Evolutionary conservation across 345 rosid species (phyloP).

Genomic region (Salix exigua): DNA sequence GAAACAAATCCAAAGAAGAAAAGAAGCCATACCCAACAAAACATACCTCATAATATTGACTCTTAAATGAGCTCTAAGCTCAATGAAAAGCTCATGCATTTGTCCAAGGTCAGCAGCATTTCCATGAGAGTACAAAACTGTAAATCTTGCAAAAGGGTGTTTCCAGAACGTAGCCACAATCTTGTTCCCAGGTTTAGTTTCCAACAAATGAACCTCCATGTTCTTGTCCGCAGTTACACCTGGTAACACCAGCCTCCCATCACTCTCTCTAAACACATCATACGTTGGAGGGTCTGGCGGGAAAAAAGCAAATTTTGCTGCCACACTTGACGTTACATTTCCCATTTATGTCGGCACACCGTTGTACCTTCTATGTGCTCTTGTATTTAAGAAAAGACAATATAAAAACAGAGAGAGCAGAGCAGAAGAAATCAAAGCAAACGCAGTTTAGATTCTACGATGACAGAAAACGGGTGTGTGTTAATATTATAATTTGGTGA

Average conservation of each 20-base stretch:
- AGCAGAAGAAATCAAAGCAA: background rate
- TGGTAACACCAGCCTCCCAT: constrained; percentile 56
- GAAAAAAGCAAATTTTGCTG: constrained; percentile 94
- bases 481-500: background rate
- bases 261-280: constrained; percentile 51
- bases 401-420: background rate
- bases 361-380: background rate
- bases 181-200: constrained; percentile 71
- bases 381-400: background rate
- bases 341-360: constrained; percentile 50
- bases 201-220: constrained; percentile 72
- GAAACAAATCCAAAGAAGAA: background rate
- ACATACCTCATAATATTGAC: constrained; percentile 90
- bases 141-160: constrained; percentile 88
- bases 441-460: constrained; percentile 7
- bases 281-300: constrained; percentile 97
- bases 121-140: constrained; percentile 90
- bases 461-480: background rate
- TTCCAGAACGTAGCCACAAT: constrained; percentile 91
- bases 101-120: constrained; percentile 98
- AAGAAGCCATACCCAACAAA: background rate
- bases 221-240: constrained; percentile 77
- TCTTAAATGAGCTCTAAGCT: constrained; percentile 90
- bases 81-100: constrained; percentile 91
- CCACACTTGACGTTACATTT: constrained; percentile 87